Evolutionary conservation across 2,329 filamentous ascomycete species (phyloP), one percentile per base, ranked within the genome.

Genomic region (Aspergillus puulaauensis): DNA sequence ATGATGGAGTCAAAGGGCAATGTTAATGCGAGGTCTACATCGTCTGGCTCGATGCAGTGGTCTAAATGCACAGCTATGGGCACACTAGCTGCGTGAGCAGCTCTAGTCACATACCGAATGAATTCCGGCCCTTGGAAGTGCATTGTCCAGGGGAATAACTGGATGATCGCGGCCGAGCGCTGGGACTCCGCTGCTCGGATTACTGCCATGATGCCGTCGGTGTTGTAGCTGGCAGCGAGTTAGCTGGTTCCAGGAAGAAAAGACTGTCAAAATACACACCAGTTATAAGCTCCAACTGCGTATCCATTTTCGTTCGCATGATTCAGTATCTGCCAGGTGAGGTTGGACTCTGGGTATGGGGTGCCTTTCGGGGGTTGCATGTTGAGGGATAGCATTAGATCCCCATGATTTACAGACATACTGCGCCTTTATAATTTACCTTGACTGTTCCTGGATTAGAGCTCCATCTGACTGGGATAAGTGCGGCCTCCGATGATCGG

Each of bases 121-220:
- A 84, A 78, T 23, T 79, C 68, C 19, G 76, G 73, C 48, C 80
- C 80, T 5, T 84, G 84, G 73, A 86, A 89, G 59, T 85, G 76
- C 61, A 89, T 80, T 1, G 87, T 86, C 87, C 86, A 89, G 31
- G 87, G 87, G 72, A 90, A 90, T 61, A 90, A 81, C 24, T 88
- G 83, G 61, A 90, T 83, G 75, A 89, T 87, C 59, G 85, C 80
- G 0, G 87, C 86, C 0, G 86, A 86, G 23, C 77, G 76, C 61
- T 86, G 85, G 21, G 81, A 80, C 71, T 89, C 86, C 60, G 87
- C 87, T 6, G 87, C 87, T 60, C 80, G 80, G 54, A 89, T 83
- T 6, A 83, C 83, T 7, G 85, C 86, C 54, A 89, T 76, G 62
- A 90, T 84, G 37, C 83, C 83, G 75, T 90, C 87, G 63, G 88